Evolutionary conservation across 116 monocot species (phyloP).

Genomic region (Dioscorea cayenensis): DNA sequence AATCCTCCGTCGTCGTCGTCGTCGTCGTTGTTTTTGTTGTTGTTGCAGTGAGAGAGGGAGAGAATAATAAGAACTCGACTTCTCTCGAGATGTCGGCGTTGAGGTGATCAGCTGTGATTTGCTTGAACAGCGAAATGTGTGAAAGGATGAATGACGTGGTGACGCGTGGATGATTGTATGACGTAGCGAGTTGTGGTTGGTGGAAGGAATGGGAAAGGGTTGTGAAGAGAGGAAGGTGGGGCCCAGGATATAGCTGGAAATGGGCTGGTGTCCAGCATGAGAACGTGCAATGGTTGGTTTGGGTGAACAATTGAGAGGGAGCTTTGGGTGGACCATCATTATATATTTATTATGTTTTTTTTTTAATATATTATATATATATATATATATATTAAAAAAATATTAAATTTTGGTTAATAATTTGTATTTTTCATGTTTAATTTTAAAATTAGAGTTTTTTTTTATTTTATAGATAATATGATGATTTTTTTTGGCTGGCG

Average conservation of each 20-base stretch:
- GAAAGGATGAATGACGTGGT: background rate
- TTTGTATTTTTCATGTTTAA: no score
- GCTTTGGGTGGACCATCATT: no score
- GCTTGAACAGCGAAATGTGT: background rate
- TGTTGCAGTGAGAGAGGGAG: background rate
- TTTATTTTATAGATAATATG: no score
- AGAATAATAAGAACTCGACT: background rate
- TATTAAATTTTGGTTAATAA: no score
- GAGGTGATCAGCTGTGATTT: background rate
- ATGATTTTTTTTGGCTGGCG: no score
- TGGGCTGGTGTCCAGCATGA: background rate
- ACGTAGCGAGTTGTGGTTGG: background rate
- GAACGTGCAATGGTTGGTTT: background rate
- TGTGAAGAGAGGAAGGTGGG: background rate
- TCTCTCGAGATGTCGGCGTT: background rate
- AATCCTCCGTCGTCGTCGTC: no score
- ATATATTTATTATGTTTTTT: no score
- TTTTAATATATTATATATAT: no score
- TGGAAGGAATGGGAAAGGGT: background rate
- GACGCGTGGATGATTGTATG: background rate
- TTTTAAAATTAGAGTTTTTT: no score
- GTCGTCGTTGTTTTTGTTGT: background rate
- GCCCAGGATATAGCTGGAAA: background rate
- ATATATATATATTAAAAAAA: no score
- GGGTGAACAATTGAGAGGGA: no score